Base-by-base conservation (phyloP, 805 yeast genomes). In the Saturnispora serradocipensis region DNA sequence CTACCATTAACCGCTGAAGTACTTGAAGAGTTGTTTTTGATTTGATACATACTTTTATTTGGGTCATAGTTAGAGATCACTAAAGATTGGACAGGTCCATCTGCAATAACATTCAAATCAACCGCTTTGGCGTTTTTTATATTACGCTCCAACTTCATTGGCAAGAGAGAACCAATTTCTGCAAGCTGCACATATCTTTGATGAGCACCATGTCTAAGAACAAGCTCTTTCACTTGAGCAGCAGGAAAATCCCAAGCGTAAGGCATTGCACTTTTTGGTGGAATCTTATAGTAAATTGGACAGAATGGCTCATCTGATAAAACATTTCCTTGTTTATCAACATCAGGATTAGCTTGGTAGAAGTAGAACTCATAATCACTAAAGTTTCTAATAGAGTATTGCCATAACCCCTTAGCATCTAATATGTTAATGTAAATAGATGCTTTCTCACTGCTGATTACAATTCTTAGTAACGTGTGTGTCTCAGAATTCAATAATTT, bases 171-270 rank as follows among this genome's bases (percentile, higher is more conserved):
- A 24, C 99, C 99, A 59, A 93, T 91, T 65, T 93, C 98, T 0
- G 96, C 93, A 49, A 93, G 68, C 60, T 88, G 95, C 20, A 95
- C 76, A 45, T 81, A 79, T 53, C 97, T 74, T 61, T 86, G 90
- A 28, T 83, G 73, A 1, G 86, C 86, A 46, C 83, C 84, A 10
- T 85, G 74, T 53, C 89, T 73, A 34, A 93, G 66, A 3, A 88
- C 75, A 32, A 93, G 68, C 61, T 90, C 97, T 64, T 89, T 90
- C 45, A 84, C 77, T 9, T 78, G 70, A 0, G 96, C 97, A 49
- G 95, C 88, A 1, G 99, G 99, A 67, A 78, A 93, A 65, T 93
- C 99, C 90, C 97, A 93, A 0, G 99, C 88, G 65, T 93, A 93
- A 0, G 98, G 97, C 98, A 93, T 93, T 2, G 88, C 95, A 67